These are phyloP conservation scores for Hypoxylon sp. DNA, from an alignment of 2,329 filamentous ascomycete genomes.

Conservation along the genomic window DNA sequence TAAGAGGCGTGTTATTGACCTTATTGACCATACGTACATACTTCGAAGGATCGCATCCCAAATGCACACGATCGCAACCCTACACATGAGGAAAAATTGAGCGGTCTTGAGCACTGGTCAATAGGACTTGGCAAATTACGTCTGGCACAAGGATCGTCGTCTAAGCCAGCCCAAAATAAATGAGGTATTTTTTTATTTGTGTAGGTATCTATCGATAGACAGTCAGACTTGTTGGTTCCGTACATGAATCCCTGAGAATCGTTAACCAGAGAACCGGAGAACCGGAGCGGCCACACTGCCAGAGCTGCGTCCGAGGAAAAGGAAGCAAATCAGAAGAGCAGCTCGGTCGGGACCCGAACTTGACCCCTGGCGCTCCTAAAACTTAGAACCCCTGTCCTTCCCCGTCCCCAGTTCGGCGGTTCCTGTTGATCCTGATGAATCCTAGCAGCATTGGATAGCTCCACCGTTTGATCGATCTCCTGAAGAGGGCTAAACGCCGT, in stretches of 20 bases:
- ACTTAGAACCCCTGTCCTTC: slow-evolving; percentile 33
- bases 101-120: neutral
- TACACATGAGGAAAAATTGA: neutral
- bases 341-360: slow-evolving; percentile 19
- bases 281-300: slow-evolving; percentile 1
- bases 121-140: slow-evolving; percentile 19
- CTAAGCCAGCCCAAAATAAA: slow-evolving; percentile 3
- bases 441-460: slow-evolving; percentile 19
- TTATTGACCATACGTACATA: neutral
- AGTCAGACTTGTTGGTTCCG: slow-evolving; percentile 13
- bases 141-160: slow-evolving; percentile 8
- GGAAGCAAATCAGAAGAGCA: slow-evolving; percentile 39
- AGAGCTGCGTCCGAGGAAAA: slow-evolving; percentile 26
- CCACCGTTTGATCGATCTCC: slow-evolving; percentile 41
- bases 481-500: slow-evolving; percentile 33
- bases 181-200: slow-evolving; percentile 12
- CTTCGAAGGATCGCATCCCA: slow-evolving; percentile 18
- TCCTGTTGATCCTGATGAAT: slow-evolving; percentile 45
- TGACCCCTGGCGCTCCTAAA: slow-evolving; percentile 21
- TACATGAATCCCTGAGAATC: neutral
- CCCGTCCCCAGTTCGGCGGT: slow-evolving; percentile 43
- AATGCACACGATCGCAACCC: slow-evolving; percentile 14
- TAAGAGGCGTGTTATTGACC: slow-evolving; percentile 23
- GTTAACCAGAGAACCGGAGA: slow-evolving; percentile 8
- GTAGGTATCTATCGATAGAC: neutral